Conservation (phyloP, 345 rosid genomes). For the Hypericum androsaemum region DNA sequence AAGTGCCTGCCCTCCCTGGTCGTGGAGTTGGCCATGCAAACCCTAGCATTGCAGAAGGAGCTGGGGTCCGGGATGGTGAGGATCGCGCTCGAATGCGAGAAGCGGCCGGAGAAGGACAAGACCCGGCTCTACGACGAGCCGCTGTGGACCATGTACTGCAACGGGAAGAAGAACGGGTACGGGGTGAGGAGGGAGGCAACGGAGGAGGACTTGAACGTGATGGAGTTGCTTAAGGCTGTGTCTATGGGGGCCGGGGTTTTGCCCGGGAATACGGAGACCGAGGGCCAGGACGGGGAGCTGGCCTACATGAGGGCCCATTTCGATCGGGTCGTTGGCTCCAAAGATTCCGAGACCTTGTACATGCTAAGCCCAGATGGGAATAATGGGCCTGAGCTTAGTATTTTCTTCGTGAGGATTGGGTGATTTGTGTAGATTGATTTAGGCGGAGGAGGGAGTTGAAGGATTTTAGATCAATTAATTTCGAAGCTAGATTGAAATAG, state of each 20-base stretch:
- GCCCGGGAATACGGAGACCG: conserved; percentile 54
- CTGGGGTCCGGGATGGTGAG: conserved; percentile 63
- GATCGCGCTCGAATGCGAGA: conserved; percentile 69
- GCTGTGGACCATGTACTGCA: conserved; percentile 69
- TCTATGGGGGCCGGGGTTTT: conserved; percentile 88
- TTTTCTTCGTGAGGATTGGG: conserved; percentile 65
- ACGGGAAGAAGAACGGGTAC: conserved; percentile 69
- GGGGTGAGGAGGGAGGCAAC: conserved; percentile 57
- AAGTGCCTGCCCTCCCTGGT: conserved; percentile 50
- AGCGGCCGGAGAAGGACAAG: conserved; percentile 44
- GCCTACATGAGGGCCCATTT: conserved; percentile 75
- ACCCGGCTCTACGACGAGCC: conserved; percentile 49
- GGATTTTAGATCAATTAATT: too few relatives aligned
- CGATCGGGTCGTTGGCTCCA: conserved; percentile 71
- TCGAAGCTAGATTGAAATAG: too few relatives aligned
- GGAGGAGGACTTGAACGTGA: conserved; percentile 57
- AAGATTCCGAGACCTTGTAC: conserved; percentile 68
- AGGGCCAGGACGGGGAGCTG: conserved; percentile 62
- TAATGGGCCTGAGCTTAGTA: conserved; percentile 74
- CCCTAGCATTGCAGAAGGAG: conserved; percentile 47
- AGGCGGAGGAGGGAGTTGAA: too few relatives aligned
- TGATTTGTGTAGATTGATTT: background rate
- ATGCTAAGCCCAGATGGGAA: conserved; percentile 82
- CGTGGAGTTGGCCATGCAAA: conserved; percentile 57
- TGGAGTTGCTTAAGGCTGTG: conserved; percentile 69